A percentile compares a stretch with the other conserved stretches of the same genome.
These are phyloP conservation scores for Linnemannia elongata DNA, from an alignment of 192 early-diverging fungal species.

Conservation along the genomic window DNA sequence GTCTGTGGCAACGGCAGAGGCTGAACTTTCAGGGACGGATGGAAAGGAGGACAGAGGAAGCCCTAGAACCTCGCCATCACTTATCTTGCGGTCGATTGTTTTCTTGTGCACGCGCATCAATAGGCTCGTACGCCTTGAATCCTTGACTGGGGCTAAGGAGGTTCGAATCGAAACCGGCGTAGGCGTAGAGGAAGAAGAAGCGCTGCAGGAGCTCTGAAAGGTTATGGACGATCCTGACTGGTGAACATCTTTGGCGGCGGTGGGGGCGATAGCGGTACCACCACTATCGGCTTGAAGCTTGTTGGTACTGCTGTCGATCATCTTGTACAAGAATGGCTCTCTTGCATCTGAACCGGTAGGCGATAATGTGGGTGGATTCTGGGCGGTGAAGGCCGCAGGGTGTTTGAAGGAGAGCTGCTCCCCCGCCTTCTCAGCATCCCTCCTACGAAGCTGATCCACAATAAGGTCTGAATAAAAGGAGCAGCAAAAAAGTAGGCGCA, in stretches of 20 bases:
- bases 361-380: not conserved
- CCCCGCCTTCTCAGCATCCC: not conserved
- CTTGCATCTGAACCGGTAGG: not conserved
- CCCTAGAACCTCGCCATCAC: no score
- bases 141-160: not conserved
- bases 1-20: no score
- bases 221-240: not conserved
- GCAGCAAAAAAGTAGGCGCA: not conserved
- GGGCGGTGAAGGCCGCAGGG: no score
- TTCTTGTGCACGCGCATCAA: not conserved
- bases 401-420: not conserved
- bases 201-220: not conserved
- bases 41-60: no score
- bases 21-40: no score
- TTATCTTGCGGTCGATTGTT: no score
- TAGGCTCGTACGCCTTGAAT: not conserved
- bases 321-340: not conserved
- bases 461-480: constrained; percentile 10
- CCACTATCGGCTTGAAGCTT: not conserved
- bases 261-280: not conserved
- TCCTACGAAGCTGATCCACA: constrained; percentile 11
- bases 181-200: not conserved
- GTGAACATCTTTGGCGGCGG: not conserved
- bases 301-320: not conserved
- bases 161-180: not conserved